These are phyloP conservation scores for Heliamphora ciliata DNA, from an alignment of 179 eudicot species.

Conservation along the genomic window DNA sequence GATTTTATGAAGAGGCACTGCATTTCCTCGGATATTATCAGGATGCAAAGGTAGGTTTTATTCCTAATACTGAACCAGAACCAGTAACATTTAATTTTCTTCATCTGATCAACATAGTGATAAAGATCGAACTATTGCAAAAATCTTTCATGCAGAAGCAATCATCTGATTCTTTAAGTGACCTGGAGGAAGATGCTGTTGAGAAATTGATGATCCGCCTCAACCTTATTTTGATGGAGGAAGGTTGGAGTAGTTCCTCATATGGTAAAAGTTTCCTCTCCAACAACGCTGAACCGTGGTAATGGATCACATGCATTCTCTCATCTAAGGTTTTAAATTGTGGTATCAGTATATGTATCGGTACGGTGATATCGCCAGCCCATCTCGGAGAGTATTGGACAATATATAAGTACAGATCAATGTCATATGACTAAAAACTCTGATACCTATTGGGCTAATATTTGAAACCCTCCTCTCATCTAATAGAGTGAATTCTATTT, in stretches of 20 bases:
- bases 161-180: slow-evolving; percentile 23
- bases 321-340: background rate
- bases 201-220: slow-evolving; percentile 64
- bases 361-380: no score
- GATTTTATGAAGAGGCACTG: slow-evolving; percentile 65
- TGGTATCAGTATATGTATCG: no score
- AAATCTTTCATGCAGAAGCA: slow-evolving; percentile 25
- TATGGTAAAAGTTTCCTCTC: slow-evolving; percentile 33
- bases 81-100: background rate
- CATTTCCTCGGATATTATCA: slow-evolving; percentile 50
- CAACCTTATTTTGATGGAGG: slow-evolving; percentile 74
- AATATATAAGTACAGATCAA: no score
- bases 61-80: background rate
- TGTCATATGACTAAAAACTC: no score
- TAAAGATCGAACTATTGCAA: background rate
- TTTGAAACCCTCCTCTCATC: background rate
- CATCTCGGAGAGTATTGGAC: no score
- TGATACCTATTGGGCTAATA: background rate
- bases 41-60: slow-evolving; percentile 46
- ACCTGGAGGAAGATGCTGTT: slow-evolving; percentile 53
- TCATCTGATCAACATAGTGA: no score
- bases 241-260: slow-evolving; percentile 60
- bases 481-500: background rate
- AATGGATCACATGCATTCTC: slow-evolving; percentile 10
- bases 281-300: slow-evolving; percentile 79